phyloP scores from a whole-genome alignment of 1,139 yeast species.

The Citeromyces siamensis region DNA sequence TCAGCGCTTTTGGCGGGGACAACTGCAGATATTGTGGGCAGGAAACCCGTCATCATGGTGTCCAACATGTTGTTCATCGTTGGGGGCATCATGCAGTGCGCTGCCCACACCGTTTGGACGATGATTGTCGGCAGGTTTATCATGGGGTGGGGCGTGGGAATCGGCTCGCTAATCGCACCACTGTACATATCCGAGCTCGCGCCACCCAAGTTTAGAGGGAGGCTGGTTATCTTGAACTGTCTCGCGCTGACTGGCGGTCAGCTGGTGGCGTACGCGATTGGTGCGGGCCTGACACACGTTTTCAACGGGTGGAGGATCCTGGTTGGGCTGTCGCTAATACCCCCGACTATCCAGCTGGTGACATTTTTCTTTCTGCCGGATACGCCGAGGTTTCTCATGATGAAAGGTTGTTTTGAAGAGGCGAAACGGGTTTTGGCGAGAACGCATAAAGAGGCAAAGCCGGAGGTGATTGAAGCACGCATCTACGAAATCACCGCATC shows the following conservation, averaged over 20 bases:
- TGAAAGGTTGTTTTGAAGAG: constrained; percentile 47
- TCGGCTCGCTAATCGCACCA: constrained; percentile 86
- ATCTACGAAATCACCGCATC: constrained; percentile 44
- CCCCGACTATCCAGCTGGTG: constrained; percentile 67
- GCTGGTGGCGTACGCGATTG: constrained; percentile 81
- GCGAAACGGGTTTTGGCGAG: constrained; percentile 56
- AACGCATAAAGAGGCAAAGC: constrained; percentile 45
- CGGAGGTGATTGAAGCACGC: constrained; percentile 42
- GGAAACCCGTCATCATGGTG: constrained; percentile 68
- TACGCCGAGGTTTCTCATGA: constrained; percentile 82
- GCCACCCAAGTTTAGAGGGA: constrained; percentile 84
- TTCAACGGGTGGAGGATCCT: constrained; percentile 86
- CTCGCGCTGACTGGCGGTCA: constrained; percentile 85
- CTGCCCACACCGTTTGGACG: constrained; percentile 71
- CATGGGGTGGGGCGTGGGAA: constrained; percentile 94
- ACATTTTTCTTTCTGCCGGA: constrained; percentile 85
- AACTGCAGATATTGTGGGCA: constrained; percentile 69
- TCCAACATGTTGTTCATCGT: constrained; percentile 70
- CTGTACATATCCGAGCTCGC: constrained; percentile 85
- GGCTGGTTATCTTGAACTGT: constrained; percentile 59
- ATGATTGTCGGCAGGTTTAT: constrained; percentile 87
- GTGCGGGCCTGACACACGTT: constrained; percentile 73
- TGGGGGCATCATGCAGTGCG: constrained; percentile 79
- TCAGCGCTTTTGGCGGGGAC: constrained; percentile 72
- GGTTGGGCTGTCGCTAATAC: constrained; percentile 83